phyloP scores from a whole-genome alignment of 768 basidiomycete genomes.

The Leccinellum rugosiceps region DNA sequence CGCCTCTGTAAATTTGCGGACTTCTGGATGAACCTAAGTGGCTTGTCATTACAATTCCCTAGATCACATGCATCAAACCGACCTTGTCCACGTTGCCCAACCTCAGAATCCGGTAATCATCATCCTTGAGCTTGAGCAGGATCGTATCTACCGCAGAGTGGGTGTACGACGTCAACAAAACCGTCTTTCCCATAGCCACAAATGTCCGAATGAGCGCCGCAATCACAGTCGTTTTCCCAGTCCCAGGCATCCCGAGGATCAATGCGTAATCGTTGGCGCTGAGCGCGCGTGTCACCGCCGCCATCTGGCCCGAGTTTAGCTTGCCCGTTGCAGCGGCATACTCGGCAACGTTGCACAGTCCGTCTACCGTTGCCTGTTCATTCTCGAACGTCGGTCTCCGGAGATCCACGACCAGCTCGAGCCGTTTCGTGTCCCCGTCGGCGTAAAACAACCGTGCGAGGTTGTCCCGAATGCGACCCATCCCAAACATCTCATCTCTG shows the following conservation, averaged over 20 bases:
- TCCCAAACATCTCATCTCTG: conserved; percentile 88
- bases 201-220: conserved; percentile 81
- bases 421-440: conserved; percentile 62
- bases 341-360: conserved; percentile 24
- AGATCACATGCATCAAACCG: conserved; percentile 4
- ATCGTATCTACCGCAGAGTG: conserved; percentile 99
- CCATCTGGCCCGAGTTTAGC: conserved; percentile 70
- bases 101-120: conserved; percentile 74
- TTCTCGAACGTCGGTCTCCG: conserved; percentile 60
- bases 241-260: conserved; percentile 97
- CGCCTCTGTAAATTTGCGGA: conserved; percentile 67
- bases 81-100: conserved; percentile 94
- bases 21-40: conserved; percentile 76
- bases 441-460: conserved; percentile 86
- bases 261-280: conserved; percentile 86
- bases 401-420: conserved; percentile 82
- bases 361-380: conserved; percentile 13
- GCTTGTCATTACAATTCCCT: not conserved
- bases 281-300: conserved; percentile 72
- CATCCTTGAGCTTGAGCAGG: conserved; percentile 69
- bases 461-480: conserved; percentile 87
- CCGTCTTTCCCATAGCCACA: conserved; percentile 78
- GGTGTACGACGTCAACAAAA: conserved; percentile 89
- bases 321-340: conserved; percentile 32
- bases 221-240: conserved; percentile 95